These are phyloP conservation scores for Rhodosporidiobolus odoratus DNA, from an alignment of 768 basidiomycete species.

Conservation along the genomic window DNA sequence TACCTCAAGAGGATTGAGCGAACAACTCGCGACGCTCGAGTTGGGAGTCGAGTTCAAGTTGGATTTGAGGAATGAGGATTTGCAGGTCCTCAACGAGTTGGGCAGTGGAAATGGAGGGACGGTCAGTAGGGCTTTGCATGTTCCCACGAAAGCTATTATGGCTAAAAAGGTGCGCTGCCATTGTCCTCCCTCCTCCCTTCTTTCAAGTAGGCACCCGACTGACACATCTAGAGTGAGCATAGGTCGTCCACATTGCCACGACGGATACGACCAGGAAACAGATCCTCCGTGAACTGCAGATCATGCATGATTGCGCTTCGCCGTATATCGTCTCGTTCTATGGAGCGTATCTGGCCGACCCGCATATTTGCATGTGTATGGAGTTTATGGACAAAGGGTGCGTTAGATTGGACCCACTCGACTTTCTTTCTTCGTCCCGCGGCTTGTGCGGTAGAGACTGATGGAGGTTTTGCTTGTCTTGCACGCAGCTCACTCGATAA, in stretches of 20 bases:
- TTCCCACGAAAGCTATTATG: slow-evolving; percentile 86
- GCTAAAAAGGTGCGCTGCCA: slow-evolving; percentile 77
- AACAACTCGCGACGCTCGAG: slow-evolving; percentile 78
- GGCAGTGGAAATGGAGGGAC: slow-evolving; percentile 97
- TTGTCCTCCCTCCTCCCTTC: no score
- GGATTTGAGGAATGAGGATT: slow-evolving; percentile 79
- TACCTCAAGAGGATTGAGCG: slow-evolving; percentile 53
- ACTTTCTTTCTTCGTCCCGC: neutral
- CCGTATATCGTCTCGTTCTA: slow-evolving; percentile 90
- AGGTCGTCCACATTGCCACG: slow-evolving; percentile 95
- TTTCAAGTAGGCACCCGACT: neutral
- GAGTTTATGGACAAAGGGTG: slow-evolving; percentile 93
- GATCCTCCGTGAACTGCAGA: slow-evolving; percentile 93
- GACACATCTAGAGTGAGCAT: neutral
- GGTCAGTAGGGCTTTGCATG: slow-evolving; percentile 91
- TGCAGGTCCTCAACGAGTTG: slow-evolving; percentile 82
- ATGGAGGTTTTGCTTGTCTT: no score
- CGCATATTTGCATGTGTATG: slow-evolving; percentile 97
- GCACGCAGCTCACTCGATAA: slow-evolving; percentile 54
- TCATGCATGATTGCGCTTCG: slow-evolving; percentile 73
- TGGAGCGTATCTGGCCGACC: slow-evolving; percentile 92
- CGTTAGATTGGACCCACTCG: neutral
- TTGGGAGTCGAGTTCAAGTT: slow-evolving; percentile 69
- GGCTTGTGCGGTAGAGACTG: neutral
- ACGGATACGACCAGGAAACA: slow-evolving; percentile 95